Conservation (phyloP, 129 eudicot genomes). For the Artemisia argyi region DNA sequence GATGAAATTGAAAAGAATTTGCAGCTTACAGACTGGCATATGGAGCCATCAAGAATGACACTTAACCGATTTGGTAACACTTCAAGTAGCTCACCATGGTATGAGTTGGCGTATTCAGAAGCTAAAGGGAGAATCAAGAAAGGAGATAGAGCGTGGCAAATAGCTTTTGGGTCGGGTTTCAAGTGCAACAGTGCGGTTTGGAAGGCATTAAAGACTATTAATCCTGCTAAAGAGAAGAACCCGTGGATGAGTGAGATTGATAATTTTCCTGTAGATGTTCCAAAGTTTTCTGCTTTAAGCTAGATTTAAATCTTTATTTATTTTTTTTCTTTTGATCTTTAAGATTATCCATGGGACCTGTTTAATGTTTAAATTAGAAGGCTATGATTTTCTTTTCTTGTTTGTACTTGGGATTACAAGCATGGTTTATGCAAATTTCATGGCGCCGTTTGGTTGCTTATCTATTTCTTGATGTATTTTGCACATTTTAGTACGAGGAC, state of each 20-base stretch:
- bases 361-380: slow-evolving; percentile 1
- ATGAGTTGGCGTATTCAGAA: slow-evolving; percentile 82
- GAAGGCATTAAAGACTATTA: slow-evolving; percentile 78
- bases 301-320: slow-evolving; percentile 2
- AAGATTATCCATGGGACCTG: slow-evolving; percentile 19
- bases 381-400: slow-evolving; percentile 13
- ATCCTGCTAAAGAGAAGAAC: slow-evolving; percentile 77
- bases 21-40: slow-evolving; percentile 84
- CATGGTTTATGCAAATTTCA: too few species aligned
- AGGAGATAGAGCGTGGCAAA: slow-evolving; percentile 92
- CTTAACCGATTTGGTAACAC: slow-evolving; percentile 80
- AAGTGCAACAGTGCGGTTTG: slow-evolving; percentile 94
- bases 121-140: slow-evolving; percentile 81
- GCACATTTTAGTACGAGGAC: too few species aligned
- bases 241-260: slow-evolving; percentile 81
- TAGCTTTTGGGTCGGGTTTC: slow-evolving; percentile 87
- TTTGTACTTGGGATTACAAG: slow-evolving; percentile 16
- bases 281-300: slow-evolving; percentile 63
- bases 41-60: slow-evolving; percentile 95
- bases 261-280: slow-evolving; percentile 79
- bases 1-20: slow-evolving; percentile 82
- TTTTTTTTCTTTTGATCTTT: background rate
- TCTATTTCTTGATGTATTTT: background rate
- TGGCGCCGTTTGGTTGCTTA: background rate
- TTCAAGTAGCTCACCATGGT: slow-evolving; percentile 91